Evolutionary conservation across 164 flowering plant genomes (phyloP).

Genomic region (Umbilicus rupestris): DNA sequence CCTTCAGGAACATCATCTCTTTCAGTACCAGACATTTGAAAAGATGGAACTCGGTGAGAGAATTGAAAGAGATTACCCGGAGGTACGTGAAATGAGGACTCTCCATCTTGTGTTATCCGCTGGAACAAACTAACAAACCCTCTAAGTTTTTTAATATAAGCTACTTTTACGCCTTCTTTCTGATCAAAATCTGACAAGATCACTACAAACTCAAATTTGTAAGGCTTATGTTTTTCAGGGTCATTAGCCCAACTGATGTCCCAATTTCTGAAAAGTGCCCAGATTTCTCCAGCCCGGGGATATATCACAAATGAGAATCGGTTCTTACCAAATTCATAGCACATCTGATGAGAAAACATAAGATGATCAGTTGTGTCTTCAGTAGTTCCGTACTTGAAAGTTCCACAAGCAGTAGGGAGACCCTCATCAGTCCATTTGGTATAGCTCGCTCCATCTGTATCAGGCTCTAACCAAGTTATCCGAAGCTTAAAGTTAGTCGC

Average conservation of each 20-base stretch:
- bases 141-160: conserved; percentile 31
- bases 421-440: conserved; percentile 22
- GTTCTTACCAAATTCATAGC: conserved; percentile 4
- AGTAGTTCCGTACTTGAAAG: conserved; percentile 19
- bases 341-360: conserved; percentile 42
- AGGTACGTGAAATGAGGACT: conserved; percentile 23
- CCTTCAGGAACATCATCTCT: conserved; percentile 41
- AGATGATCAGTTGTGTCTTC: conserved; percentile 14
- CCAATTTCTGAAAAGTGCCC: conserved; percentile 63
- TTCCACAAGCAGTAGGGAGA: conserved; percentile 43
- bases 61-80: conserved; percentile 34
- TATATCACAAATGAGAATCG: conserved; percentile 22
- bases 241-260: conserved; percentile 37
- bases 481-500: conserved; percentile 33
- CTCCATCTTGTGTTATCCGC: conserved; percentile 15
- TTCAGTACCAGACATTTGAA: conserved; percentile 39
- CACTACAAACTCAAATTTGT: conserved; percentile 43
- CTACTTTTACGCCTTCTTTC: conserved; percentile 31
- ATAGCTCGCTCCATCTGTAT: conserved; percentile 20
- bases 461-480: conserved; percentile 50
- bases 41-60: conserved; percentile 50
- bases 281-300: conserved; percentile 55
- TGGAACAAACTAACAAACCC: conserved; percentile 46
- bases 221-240: conserved; percentile 28
- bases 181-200: conserved; percentile 32